Evolutionary conservation across 1,284 basidiomycete genomes (phyloP).

Genomic region (Mycosarcoma mackinlayi): DNA sequence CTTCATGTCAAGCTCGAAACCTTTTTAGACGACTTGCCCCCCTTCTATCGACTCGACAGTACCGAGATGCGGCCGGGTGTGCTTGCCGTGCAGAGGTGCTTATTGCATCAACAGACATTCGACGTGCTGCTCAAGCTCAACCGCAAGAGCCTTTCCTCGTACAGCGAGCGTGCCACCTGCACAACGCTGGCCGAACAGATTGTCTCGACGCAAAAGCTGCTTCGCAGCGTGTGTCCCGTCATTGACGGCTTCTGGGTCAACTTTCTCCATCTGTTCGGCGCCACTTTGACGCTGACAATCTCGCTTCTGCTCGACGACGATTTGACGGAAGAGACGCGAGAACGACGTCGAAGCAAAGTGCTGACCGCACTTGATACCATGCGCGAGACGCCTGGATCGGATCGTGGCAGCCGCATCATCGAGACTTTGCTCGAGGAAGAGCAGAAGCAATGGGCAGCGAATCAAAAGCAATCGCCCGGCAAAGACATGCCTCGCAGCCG

Average conservation of each 20-base stretch:
- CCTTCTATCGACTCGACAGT: constrained; percentile 47
- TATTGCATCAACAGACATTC: constrained; percentile 57
- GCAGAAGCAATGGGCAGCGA: constrained; percentile 27
- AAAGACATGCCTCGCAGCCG: too few relatives aligned
- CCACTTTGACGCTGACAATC: constrained; percentile 49
- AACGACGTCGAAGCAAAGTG: constrained; percentile 23
- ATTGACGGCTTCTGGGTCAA: constrained; percentile 58
- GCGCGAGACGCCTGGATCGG: constrained; percentile 41
- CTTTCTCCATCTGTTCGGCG: constrained; percentile 49
- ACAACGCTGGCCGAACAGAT: constrained; percentile 50
- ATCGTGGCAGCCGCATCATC: constrained; percentile 48
- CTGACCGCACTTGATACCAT: constrained; percentile 28
- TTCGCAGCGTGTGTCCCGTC: constrained; percentile 50
- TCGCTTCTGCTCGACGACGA: constrained; percentile 46
- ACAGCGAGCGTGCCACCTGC: constrained; percentile 40
- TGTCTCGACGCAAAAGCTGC: constrained; percentile 46
- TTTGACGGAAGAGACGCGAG: constrained; percentile 21
- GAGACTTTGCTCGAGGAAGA: constrained; percentile 50
- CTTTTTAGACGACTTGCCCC: constrained; percentile 44
- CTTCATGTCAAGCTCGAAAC: constrained; percentile 39
- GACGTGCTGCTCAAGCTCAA: constrained; percentile 53
- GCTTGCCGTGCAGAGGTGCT: constrained; percentile 48
- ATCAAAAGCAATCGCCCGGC: neutral
- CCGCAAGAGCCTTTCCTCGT: constrained; percentile 30
- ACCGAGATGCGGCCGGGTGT: constrained; percentile 37